A percentile compares a stretch with the other conserved stretches of the same genome.
Conservation (phyloP, 805 yeast genomes). For the Teunomyces kruisii region DNA sequence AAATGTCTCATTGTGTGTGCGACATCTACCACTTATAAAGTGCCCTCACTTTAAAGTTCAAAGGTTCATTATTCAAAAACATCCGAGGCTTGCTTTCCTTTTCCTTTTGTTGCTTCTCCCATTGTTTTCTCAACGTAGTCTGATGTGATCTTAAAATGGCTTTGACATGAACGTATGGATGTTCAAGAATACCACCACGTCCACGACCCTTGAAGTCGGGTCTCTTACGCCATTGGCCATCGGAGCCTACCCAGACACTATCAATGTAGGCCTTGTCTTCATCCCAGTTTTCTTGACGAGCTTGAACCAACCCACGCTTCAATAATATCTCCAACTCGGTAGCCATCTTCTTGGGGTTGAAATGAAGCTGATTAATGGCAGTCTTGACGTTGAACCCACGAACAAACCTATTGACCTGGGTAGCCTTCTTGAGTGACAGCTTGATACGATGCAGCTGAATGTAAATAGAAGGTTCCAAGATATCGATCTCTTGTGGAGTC, state of each 20-base stretch:
- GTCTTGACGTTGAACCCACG: constrained; percentile 66
- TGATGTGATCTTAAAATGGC: constrained; percentile 70
- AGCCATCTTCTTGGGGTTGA: constrained; percentile 75
- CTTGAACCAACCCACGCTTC: constrained; percentile 69
- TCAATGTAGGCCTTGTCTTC: constrained; percentile 66
- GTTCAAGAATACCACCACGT: constrained; percentile 74
- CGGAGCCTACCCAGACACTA: constrained; percentile 90
- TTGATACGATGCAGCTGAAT: constrained; percentile 78
- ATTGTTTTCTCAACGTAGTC: constrained; percentile 58
- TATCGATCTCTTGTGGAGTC: constrained; percentile 64
- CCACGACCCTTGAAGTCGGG: constrained; percentile 89
- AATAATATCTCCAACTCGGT: constrained; percentile 76
- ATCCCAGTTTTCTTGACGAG: constrained; percentile 56
- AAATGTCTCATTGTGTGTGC: constrained; percentile 3
- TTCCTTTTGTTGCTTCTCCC: constrained; percentile 55
- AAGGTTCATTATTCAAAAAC: constrained; percentile 45
- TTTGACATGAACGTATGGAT: constrained; percentile 77
- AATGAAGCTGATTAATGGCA: constrained; percentile 92
- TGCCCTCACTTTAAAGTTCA: constrained; percentile 43
- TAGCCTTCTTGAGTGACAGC: constrained; percentile 87
- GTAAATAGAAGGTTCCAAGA: constrained; percentile 86
- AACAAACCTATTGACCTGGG: constrained; percentile 72
- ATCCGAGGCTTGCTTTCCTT: constrained; percentile 52
- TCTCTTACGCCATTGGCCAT: constrained; percentile 70
- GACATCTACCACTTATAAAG: constrained; percentile 37